These are phyloP conservation scores for Macadamia integrifolia DNA, from an alignment of 164 flowering plant genomes.

Conservation along the genomic window DNA sequence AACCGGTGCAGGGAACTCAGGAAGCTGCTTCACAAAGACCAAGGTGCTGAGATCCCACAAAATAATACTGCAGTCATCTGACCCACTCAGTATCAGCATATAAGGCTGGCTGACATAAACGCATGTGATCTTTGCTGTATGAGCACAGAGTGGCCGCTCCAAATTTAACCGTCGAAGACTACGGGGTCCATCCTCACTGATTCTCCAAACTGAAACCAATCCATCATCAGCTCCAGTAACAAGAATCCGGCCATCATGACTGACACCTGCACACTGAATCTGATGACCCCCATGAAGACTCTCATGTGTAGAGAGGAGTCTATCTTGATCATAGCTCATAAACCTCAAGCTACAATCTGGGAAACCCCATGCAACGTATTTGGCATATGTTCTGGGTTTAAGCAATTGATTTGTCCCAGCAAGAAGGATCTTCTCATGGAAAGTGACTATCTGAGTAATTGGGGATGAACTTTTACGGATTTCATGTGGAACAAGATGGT, in stretches of 20 bases:
- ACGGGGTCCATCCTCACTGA: conserved; percentile 59
- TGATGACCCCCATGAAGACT: conserved; percentile 90
- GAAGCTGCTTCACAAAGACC: conserved; percentile 81
- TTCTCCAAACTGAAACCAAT: conserved; percentile 76
- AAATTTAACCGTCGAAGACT: conserved; percentile 38
- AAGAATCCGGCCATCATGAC: conserved; percentile 79
- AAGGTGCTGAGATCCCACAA: conserved; percentile 94
- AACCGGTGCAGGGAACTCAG: conserved; percentile 84
- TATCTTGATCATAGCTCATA: conserved; percentile 84
- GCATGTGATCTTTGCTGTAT: conserved; percentile 78
- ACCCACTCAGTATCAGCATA: conserved; percentile 87
- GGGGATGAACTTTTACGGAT: conserved; percentile 51
- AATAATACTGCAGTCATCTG: conserved; percentile 89
- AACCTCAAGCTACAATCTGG: conserved; percentile 93
- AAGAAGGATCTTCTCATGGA: conserved; percentile 71
- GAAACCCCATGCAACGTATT: conserved; percentile 94
- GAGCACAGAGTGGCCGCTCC: conserved; percentile 81
- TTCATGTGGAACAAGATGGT: conserved; percentile 64
- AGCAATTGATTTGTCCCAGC: conserved; percentile 68
- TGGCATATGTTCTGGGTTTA: conserved; percentile 75
- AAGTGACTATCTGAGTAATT: conserved; percentile 55
- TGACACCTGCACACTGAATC: conserved; percentile 78
- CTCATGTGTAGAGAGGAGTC: conserved; percentile 90
- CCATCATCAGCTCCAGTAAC: conserved; percentile 97
- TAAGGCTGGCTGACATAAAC: conserved; percentile 87